phyloP scores from a whole-genome alignment of 345 rosid species.

The Ceriops decandra region DNA sequence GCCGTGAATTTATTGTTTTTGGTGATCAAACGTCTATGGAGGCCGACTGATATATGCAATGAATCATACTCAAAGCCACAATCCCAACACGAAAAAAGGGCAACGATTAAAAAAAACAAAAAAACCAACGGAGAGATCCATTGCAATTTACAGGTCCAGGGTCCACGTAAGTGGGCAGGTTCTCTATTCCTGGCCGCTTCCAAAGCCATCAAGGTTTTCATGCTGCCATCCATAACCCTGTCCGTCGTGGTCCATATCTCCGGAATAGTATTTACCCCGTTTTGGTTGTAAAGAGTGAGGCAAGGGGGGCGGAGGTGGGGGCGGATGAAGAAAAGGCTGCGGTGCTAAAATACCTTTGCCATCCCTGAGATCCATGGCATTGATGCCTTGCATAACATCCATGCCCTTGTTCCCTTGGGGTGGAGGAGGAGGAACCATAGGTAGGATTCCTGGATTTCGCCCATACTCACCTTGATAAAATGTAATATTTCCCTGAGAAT shows the following conservation, averaged over 20 bases:
- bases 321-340: slow-evolving; percentile 42
- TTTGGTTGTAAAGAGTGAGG: slow-evolving; percentile 43
- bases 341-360: slow-evolving; percentile 50
- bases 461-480: slow-evolving; percentile 59
- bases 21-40: too few species aligned
- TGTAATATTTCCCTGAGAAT: slow-evolving; percentile 39
- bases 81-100: too few species aligned
- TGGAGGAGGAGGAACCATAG: slow-evolving; percentile 38
- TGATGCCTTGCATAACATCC: slow-evolving; percentile 39
- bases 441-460: slow-evolving; percentile 38
- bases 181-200: slow-evolving; percentile 48
- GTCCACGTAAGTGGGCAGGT: neutral
- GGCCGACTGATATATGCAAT: too few species aligned
- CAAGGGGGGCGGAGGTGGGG: slow-evolving; percentile 48
- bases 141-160: neutral
- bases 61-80: too few species aligned
- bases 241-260: slow-evolving; percentile 53
- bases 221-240: slow-evolving; percentile 73
- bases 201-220: slow-evolving; percentile 66
- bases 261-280: slow-evolving; percentile 48
- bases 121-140: neutral
- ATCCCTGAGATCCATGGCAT: slow-evolving; percentile 39
- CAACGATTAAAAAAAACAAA: slow-evolving; percentile 35
- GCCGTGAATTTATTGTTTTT: too few species aligned
- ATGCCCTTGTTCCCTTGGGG: slow-evolving; percentile 35